Base-by-base conservation (phyloP, 192 early-diverging fungal species). In the Backusella morwellensis region DNA sequence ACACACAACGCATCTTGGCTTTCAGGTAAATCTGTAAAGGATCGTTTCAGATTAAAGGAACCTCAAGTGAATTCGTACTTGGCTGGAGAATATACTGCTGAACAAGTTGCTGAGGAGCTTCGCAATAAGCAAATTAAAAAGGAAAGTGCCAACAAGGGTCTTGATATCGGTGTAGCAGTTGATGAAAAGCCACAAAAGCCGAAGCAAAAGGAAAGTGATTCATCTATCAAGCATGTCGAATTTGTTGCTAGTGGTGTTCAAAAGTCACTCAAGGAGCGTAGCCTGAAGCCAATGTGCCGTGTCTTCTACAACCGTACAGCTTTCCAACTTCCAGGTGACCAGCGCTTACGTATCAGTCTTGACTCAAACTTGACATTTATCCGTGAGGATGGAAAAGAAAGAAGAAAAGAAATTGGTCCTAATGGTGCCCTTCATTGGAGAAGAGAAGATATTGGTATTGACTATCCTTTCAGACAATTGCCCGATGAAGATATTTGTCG, bases 21-120 rank as follows among this genome's bases (percentile, higher is more conserved):
- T 19, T 59, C 79, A 36, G 78, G 76, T 26, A 47, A 79, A n/a
- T 79, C 78, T 4, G 81, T 97, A 67, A 97, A 99, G 79, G 93
- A 95, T 75, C 92, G 97, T 29, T 98, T 99, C 77, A 82, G 92
- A 38, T 84, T 99, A 75, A 97, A 98, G 79, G 96, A 99, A 80
- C 91, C 94, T 77, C 84, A 96, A 77, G 89, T 98, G 21, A 93
- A 96, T 80, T 90, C 84, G 29, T 98, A 91, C 82, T 77, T 98
- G 50, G 74, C 83, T n/a, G 98, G 97, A 35, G 75, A 82, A 0
- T 94, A 93, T 81, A 77, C 78, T n/a, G 75, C 81, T 3, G 84
- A 92, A 40, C 93, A 97, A 73, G 81, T 96, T 79, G 89, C 90
- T 19, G 88, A 92, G 72, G 66, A 74, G 15, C 84, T 89, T 68